Base-by-base conservation (phyloP, 192 early-diverging fungal genomes). In the Gryganskiella cystojenkinii region DNA sequence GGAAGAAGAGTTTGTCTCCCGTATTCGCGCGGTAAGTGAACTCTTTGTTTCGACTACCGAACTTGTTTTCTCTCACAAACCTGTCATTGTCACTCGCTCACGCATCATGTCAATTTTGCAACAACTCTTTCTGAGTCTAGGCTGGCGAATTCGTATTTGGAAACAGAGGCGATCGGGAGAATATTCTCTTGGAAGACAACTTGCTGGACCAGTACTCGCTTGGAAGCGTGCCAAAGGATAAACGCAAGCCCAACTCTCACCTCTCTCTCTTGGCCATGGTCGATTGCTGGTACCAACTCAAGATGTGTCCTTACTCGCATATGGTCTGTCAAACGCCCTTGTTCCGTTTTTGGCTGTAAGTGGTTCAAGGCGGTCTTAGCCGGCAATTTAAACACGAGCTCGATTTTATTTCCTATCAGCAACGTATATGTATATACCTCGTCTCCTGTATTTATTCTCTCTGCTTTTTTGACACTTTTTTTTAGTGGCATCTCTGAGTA, bases 291-390 rank as follows among this genome's bases (percentile, higher is more conserved):
- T 86, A 94, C 80, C 82, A 80, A 7, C 86, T 96, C 69, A 68
- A 80, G 20, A 90, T 95, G 78, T 93, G 95, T 57, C 95, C 97
- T 17, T 99, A 98, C 73, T 93, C 95, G 45, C 94, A 95, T 68
- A 86, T 99, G 71, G 93, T 99, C 9, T 98, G 96, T 64, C 95
- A 98, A 82, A 99, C 97, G 1, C 97, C 97, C 13, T 86, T 95
- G 17, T 99, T 99, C 79, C 85, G 95, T 17, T 87, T 98, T 72
- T 94, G 95, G 91, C 87, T 95, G 82, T 89, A 88, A 81, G 78
- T 76, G 17, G 8, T 24, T 27, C 7, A 47, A 57, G 7, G 5
- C n/a, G n/a, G n/a, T n/a, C n/a, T n/a, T n/a, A n/a, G n/a, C n/a
- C n/a, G n/a, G n/a, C n/a, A n/a, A n/a, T n/a, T n/a, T 40, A 17